Evolutionary conservation across 176 grass and related monocot species (phyloP).

Genomic region (Oryza brachyantha): DNA sequence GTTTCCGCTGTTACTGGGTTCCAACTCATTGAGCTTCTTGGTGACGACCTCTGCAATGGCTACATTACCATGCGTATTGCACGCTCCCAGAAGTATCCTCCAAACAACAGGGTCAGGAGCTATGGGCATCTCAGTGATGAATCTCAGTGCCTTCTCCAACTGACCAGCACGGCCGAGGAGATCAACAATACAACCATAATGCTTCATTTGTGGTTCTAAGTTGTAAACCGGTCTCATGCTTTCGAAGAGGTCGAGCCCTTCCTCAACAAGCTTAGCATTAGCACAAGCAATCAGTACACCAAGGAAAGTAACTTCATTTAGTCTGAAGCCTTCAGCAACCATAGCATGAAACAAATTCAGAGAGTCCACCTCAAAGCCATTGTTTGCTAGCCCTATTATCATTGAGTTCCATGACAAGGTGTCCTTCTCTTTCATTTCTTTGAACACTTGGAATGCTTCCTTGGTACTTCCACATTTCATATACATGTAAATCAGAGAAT

Average conservation of each 20-base stretch:
- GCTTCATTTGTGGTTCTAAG: conserved; percentile 51
- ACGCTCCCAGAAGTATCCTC: conserved; percentile 51
- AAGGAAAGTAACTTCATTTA: conserved; percentile 45
- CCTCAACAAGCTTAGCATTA: conserved; percentile 27
- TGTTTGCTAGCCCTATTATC: conserved; percentile 39
- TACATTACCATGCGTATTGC: conserved; percentile 40
- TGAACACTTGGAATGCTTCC: conserved; percentile 39
- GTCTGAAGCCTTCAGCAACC: conserved; percentile 33
- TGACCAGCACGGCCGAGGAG: conserved; percentile 43
- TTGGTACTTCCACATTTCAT: conserved; percentile 38
- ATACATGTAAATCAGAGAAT: conserved; percentile 49
- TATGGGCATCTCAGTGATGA: conserved; percentile 42
- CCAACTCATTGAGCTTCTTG: conserved; percentile 38
- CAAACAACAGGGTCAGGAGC: conserved; percentile 42
- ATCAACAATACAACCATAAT: conserved; percentile 44
- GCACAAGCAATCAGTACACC: conserved; percentile 43
- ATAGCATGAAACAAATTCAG: conserved; percentile 34
- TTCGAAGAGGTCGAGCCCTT: conserved; percentile 42
- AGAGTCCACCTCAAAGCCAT: conserved; percentile 30
- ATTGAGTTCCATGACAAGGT: conserved; percentile 52
- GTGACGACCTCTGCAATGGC: conserved; percentile 35
- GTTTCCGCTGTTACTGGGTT: conserved; percentile 41
- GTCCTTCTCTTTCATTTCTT: conserved; percentile 45
- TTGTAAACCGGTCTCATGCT: conserved; percentile 43
- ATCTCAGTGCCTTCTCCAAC: conserved; percentile 31